Evolutionary conservation across 331 rosid species (phyloP), one percentile per base, ranked within the genome.

Genomic region (Quercus tomentella): DNA sequence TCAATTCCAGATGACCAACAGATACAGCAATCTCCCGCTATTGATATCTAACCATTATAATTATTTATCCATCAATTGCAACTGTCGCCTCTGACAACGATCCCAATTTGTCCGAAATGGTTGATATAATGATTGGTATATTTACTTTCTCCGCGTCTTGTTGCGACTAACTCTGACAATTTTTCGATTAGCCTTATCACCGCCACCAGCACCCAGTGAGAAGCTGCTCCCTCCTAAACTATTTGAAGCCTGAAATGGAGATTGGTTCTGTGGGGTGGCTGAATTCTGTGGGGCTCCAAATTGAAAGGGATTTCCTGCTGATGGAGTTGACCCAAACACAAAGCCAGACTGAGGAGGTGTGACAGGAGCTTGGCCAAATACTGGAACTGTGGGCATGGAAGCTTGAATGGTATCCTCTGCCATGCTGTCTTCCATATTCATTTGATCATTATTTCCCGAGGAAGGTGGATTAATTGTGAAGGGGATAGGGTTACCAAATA

Each of bases 371-470:
- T 91, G 97, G 31, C 84, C 85, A 31, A 93, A 91, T 71, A 60
- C 75, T 41, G 94, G 84, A 45, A 72, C 75, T 7, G 86, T 23
- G 2, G 92, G 84, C 4, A 62, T 71, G 16, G 89, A 51, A 54
- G 84, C 80, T 80, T 89, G 93, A 66, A 89, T 70, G 18, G 84
- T 88, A 82, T 93, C 99, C 82, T 95, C 99, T 1, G 98, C 96
- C 98, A 95, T 93, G 85, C 94, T 89, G 82, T 95, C 97, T 82
- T 88, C 97, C 97, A 91, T 89, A 71, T 70, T 85, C 90, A 79
- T 87, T 82, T 93, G 97, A 74, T 87, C 90, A 81, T 84, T 91
- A 88, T 84, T 90, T 71, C 80, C 84, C 1, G 84, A 21, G 33
- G 91, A 43, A 54, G 88, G 63, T 58, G 96, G 77, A 84, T 83